phyloP scores from a whole-genome alignment of 352 stramenopile genomes.

The Phytophthora colocasiae region DNA sequence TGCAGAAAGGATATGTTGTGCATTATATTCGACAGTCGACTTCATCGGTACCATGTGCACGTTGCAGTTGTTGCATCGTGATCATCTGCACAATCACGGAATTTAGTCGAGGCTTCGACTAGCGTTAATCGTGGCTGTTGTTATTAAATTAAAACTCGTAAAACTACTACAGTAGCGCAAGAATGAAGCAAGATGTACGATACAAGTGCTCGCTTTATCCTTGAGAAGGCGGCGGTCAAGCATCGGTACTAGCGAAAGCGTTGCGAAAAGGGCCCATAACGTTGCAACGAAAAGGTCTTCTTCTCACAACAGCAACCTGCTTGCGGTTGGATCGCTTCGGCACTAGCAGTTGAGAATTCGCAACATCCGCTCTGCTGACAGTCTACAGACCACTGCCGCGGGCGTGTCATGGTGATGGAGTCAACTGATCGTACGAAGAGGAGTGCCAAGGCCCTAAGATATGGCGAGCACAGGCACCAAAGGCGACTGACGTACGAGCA shows the following conservation, averaged over 20 bases:
- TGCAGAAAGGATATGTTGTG: conserved; percentile 3
- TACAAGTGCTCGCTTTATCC: background rate
- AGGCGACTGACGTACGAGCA: conserved; percentile 1
- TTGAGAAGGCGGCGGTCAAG: conserved; percentile 12
- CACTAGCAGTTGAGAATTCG: conserved; percentile 7
- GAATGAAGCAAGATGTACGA: background rate
- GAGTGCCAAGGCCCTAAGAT: conserved; percentile 16
- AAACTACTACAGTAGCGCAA: background rate
- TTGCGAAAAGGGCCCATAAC: conserved; percentile 13
- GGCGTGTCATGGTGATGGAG: background rate
- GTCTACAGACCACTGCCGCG: no score
- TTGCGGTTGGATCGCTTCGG: conserved; percentile 8
- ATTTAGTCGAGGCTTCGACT: conserved; percentile 5
- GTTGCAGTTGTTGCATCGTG: conserved; percentile 17
- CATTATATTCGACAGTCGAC: conserved; percentile 30
- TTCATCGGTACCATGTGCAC: conserved; percentile 13
- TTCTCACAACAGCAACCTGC: background rate
- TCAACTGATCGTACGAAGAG: conserved; percentile 10
- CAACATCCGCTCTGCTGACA: background rate
- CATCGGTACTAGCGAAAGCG: conserved; percentile 14
- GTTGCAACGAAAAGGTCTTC: background rate
- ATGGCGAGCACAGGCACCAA: conserved; percentile 27
- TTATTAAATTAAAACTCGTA: background rate
- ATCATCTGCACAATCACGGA: conserved; percentile 17
- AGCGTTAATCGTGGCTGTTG: conserved; percentile 9